phyloP scores from a whole-genome alignment of 2,329 filamentous ascomycete genomes.

The Aspergillus udagawae region DNA sequence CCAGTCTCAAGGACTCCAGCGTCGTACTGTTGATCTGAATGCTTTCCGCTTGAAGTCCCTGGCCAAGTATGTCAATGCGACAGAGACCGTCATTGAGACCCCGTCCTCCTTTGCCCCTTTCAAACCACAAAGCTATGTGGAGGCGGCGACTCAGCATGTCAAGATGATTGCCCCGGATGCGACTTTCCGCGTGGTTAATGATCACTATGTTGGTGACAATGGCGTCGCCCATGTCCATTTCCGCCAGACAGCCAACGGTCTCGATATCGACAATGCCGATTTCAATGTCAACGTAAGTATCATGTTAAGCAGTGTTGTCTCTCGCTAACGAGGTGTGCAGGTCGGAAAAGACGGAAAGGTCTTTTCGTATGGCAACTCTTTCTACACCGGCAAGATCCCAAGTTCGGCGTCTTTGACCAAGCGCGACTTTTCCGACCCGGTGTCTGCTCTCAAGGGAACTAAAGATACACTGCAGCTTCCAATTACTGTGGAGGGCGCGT shows the following conservation, averaged over 20 bases:
- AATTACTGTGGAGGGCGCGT: neutral
- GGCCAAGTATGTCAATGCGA: conserved; percentile 4
- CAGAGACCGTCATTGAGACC: neutral
- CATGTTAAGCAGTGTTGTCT: too few relatives aligned
- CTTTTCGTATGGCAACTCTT: conserved; percentile 14
- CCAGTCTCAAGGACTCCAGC: neutral
- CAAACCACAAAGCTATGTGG: conserved; percentile 4
- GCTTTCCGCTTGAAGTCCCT: conserved; percentile 3
- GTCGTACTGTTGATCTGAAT: conserved; percentile 6
- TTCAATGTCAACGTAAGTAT: conserved; percentile 15
- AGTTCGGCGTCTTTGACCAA: neutral
- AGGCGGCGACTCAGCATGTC: conserved; percentile 5
- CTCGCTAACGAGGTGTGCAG: neutral
- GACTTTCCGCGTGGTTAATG: conserved; percentile 9
- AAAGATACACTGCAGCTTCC: conserved; percentile 2
- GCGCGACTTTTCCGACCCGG: conserved; percentile 2
- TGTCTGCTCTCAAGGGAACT: conserved; percentile 5
- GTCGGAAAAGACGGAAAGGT: conserved; percentile 12
- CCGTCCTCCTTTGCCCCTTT: neutral
- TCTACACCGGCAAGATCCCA: conserved; percentile 8
- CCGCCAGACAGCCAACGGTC: conserved; percentile 9
- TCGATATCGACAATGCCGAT: conserved; percentile 16
- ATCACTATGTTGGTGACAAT: conserved; percentile 14
- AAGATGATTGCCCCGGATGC: conserved; percentile 2
- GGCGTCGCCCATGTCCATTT: conserved; percentile 14